Conservation (phyloP, 2,329 filamentous ascomycete species). For the Beauveria sp. region DNA sequence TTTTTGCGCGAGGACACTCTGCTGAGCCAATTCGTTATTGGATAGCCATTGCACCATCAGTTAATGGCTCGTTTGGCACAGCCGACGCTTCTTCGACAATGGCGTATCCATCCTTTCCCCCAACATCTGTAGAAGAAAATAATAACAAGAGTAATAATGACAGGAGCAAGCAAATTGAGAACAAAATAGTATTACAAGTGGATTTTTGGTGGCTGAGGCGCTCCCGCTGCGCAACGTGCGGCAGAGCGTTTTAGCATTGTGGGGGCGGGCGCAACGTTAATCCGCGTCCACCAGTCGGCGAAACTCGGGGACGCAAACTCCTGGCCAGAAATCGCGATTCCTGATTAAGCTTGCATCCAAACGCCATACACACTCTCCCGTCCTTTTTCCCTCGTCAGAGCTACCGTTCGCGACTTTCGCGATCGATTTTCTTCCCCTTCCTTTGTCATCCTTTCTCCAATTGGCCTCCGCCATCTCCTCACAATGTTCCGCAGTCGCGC, state of each 20-base stretch:
- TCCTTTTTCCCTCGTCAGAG: slow-evolving; percentile 1
- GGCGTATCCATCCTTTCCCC: no score
- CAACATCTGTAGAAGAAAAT: no score
- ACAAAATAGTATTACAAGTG: background rate
- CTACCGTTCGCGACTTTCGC: slow-evolving; percentile 6
- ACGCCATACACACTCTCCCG: background rate
- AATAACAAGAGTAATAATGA: no score
- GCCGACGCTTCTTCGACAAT: no score
- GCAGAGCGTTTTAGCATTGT: background rate
- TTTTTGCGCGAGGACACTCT: no score
- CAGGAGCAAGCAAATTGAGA: no score
- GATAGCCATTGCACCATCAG: no score
- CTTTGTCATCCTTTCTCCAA: slow-evolving; percentile 7
- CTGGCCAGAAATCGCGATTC: slow-evolving; percentile 12
- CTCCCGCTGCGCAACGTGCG: background rate
- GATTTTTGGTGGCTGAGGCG: background rate
- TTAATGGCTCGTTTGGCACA: no score
- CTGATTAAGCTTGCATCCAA: slow-evolving; percentile 6
- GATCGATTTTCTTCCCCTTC: slow-evolving; percentile 13
- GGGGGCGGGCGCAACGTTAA: slow-evolving; percentile 11
- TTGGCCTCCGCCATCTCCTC: slow-evolving; percentile 16
- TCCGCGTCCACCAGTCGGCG: slow-evolving; percentile 12
- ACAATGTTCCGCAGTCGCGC: slow-evolving; percentile 83
- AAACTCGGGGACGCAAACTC: slow-evolving; percentile 13
- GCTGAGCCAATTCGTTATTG: no score